phyloP scores from a whole-genome alignment of 176 grass and related monocot genomes.

The Avena atlantica region DNA sequence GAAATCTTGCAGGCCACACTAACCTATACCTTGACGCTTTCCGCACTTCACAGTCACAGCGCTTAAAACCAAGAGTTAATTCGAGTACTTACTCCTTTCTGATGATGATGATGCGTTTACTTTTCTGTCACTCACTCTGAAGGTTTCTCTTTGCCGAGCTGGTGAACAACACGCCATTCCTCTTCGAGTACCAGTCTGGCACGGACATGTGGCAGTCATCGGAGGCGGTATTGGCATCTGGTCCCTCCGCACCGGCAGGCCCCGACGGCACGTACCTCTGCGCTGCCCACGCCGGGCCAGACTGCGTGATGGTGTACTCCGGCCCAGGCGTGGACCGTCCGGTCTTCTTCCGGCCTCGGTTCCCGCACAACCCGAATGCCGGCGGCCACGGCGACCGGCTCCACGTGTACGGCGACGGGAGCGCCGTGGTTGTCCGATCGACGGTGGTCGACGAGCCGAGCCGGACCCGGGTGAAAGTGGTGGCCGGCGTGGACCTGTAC shows the following conservation, averaged over 20 bases:
- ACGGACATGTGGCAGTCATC: constrained; percentile 63
- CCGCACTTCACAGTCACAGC: background rate
- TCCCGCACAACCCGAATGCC: constrained; percentile 53
- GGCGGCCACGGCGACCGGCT: constrained; percentile 46
- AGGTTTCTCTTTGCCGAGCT: constrained; percentile 93
- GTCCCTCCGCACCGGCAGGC: background rate
- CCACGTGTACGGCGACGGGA: constrained; percentile 89
- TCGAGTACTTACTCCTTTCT: background rate
- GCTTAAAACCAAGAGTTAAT: background rate
- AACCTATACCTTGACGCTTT: background rate
- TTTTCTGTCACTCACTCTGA: background rate
- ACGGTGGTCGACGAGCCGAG: constrained; percentile 55
- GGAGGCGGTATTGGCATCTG: constrained; percentile 43
- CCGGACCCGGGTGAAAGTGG: constrained; percentile 57
- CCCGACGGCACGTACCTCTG: constrained; percentile 62
- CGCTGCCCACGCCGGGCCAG: constrained; percentile 59
- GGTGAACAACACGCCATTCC: constrained; percentile 63
- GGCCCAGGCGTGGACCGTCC: constrained; percentile 37
- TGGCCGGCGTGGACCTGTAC: constrained; percentile 80
- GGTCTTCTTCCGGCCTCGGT: constrained; percentile 69
- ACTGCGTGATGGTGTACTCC: constrained; percentile 74
- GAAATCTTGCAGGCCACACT: constrained; percentile 19
- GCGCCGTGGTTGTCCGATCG: constrained; percentile 76
- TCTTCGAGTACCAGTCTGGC: constrained; percentile 90
- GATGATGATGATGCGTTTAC: background rate